A percentile compares a stretch with the other conserved stretches of the same genome.
Conservation (phyloP, 2,329 filamentous ascomycete species). For the Ceratocystis cacaofunesta region DNA sequence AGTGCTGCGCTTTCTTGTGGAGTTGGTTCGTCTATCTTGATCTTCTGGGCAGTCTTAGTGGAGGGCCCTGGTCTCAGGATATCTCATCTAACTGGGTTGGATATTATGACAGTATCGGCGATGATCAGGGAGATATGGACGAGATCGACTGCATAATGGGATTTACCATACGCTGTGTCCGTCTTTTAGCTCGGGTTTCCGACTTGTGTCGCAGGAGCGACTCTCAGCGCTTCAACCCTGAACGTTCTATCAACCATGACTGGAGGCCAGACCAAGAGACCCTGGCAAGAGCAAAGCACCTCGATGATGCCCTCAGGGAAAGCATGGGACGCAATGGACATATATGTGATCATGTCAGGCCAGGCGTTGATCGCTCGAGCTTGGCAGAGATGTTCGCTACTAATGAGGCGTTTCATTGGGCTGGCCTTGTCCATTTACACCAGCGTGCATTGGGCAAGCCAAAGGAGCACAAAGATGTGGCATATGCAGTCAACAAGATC, state of each 20-base stretch:
- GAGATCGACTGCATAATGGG: slow-evolving; percentile 65
- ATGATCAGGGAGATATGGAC: slow-evolving; percentile 37
- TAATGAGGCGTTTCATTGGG: slow-evolving; percentile 68
- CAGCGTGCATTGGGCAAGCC: slow-evolving; percentile 54
- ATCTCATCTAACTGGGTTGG: slow-evolving; percentile 35
- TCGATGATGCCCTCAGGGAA: slow-evolving; percentile 45
- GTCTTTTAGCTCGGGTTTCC: slow-evolving; percentile 47
- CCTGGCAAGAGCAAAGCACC: slow-evolving; percentile 39
- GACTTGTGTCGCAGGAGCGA: slow-evolving; percentile 57
- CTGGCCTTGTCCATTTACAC: slow-evolving; percentile 60
- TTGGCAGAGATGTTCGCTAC: slow-evolving; percentile 51
- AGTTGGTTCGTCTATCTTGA: slow-evolving; percentile 79
- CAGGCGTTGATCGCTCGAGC: slow-evolving; percentile 39
- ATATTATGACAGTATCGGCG: slow-evolving; percentile 36
- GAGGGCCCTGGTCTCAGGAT: slow-evolving; percentile 35
- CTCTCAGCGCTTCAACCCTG: slow-evolving; percentile 42
- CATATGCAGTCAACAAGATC: slow-evolving; percentile 47
- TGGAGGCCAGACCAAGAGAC: slow-evolving; percentile 46
- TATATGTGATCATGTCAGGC: slow-evolving; percentile 34
- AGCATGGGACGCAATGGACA: slow-evolving; percentile 33
- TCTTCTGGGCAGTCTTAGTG: slow-evolving; percentile 57
- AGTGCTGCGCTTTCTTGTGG: slow-evolving; percentile 54
- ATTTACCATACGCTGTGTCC: slow-evolving; percentile 30
- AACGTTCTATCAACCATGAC: slow-evolving; percentile 24
- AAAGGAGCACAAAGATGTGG: slow-evolving; percentile 43